Evolutionary conservation across 768 basidiomycete species (phyloP), one percentile per base, ranked within the genome.

Genomic region (Phanerodontia chrysosporium): DNA sequence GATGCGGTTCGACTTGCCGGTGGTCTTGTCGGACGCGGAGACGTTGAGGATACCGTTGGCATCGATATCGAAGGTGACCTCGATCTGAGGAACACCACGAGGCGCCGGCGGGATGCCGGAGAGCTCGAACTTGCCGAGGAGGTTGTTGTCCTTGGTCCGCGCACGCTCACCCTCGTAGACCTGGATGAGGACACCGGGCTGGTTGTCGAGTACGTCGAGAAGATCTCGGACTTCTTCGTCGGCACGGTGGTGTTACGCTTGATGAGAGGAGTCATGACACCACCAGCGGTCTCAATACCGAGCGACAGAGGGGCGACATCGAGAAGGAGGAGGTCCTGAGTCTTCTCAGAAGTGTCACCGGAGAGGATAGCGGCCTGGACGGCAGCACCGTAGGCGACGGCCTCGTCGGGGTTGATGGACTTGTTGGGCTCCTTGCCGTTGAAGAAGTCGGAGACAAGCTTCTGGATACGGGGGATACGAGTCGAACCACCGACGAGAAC

Each of bases 361-460:
- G 96, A 92, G 58, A 98, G 88, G 69, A 98, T 96, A 68, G 95
- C 96, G 58, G 94, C 96, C 78, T 98, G 95, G 67, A 99, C 95
- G 60, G 96, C 96, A 57, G 96, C 96, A 81, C 96, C 95, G 74
- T 97, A 97, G 21, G 96, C 96, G 59, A 98, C 95, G 58, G 96
- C 95, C 78, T 98, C 96, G 65, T 98, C 96, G 54, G 96, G 96
- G 86, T 98, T 98, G 82, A 98, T 98, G 78, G 89, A 90, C 84
- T 95, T 97, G 83, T 94, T 95, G 69, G 93, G 95, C 80, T 97
- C 95, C 82, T 95, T 95, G 73, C 95, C 95, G 73, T 92, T 92
- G 83, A 98, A 98, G 85, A 91, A 97, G 76, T 98, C 95, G 65
- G 92, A 95, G 58, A 98, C 92, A 72, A 98, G 91, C 78, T 97